Conservation (phyloP, 768 basidiomycete genomes). For the Leucocoprinus birnbaumii region DNA sequence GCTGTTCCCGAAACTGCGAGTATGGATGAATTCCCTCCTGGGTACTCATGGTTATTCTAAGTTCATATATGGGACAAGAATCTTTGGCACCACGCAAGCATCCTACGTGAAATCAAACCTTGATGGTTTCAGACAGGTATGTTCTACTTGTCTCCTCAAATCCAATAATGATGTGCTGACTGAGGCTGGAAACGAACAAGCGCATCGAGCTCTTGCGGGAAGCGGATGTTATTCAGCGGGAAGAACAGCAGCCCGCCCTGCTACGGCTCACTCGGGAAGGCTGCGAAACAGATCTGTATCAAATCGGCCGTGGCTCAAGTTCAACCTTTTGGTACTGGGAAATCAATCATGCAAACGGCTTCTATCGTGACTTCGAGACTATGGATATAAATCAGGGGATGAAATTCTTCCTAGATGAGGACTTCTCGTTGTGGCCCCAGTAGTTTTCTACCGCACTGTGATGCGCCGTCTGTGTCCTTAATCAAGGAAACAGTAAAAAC, state of each 20-base stretch:
- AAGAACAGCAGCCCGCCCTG: neutral
- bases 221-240: neutral
- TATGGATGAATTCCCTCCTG: neutral
- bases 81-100: neutral
- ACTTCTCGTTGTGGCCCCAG: too few species aligned
- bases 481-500: too few species aligned
- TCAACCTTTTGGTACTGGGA: constrained; percentile 6
- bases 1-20: neutral
- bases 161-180: neutral
- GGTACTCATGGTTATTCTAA: neutral
- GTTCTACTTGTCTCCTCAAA: neutral
- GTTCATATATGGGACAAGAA: neutral
- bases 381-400: too few species aligned
- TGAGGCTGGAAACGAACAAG: neutral
- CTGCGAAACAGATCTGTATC: neutral
- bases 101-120: neutral
- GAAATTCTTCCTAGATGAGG: too few species aligned
- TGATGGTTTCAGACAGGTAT: neutral
- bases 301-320: neutral
- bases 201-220: neutral
- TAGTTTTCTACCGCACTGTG: too few species aligned
- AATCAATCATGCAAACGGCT: neutral
- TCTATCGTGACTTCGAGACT: neutral
- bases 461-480: too few species aligned
- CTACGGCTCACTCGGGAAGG: neutral